Evolutionary conservation across 495 filamentous ascomycete genomes (phyloP), one percentile per base, ranked within the genome.

Genomic region (Clavariopsis aquatica): DNA sequence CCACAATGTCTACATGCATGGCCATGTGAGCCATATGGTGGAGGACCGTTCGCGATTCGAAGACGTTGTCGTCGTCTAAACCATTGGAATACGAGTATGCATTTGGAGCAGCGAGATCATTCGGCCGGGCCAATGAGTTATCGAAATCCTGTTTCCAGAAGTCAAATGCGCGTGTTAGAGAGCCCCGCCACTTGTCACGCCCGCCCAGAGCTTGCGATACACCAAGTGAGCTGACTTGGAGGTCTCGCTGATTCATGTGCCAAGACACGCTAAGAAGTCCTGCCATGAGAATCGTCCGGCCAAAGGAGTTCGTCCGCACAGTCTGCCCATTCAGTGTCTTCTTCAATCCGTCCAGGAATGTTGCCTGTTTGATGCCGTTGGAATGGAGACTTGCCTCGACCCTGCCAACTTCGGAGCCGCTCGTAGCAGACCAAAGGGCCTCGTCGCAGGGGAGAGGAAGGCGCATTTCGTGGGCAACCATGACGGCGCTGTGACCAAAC

Each of bases 11-110:
- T 9, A 97, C 93, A 73, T 98, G 93, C 82, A 96, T 96, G 2
- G 90, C 92, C 92, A 98, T 97, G 73, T 98, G 94, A 2, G 94
- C 95, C 9, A 98, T 79, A 62, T 93, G 90, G 71, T 98, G 93
- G 49, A 98, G 79, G 19, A 96, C 93, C 23, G 87, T 93, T 49
- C 92, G 84, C 66, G 86, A 89, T 71, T 98, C 90, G 65, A 93
- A 92, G 22, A 92, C 85, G 53, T 89, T 87, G 61, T 92, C 90
- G 52, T 89, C 85, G 54, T 92, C 87, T 19, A 80, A 61, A 41
- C 70, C 57, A 61, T 73, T 69, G 51, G 72, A 55, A 64, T 71
- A 65, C 52, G 54, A 43, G 27, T 69, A 67, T 6, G 59, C 62
- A 22, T 58, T 60, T 8, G 66, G 54, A 6, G 58, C 59, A 63